Evolutionary conservation across 805 yeast genomes (phyloP), one percentile per base, ranked within the genome.

Genomic region (Lachancea quebecensis): DNA sequence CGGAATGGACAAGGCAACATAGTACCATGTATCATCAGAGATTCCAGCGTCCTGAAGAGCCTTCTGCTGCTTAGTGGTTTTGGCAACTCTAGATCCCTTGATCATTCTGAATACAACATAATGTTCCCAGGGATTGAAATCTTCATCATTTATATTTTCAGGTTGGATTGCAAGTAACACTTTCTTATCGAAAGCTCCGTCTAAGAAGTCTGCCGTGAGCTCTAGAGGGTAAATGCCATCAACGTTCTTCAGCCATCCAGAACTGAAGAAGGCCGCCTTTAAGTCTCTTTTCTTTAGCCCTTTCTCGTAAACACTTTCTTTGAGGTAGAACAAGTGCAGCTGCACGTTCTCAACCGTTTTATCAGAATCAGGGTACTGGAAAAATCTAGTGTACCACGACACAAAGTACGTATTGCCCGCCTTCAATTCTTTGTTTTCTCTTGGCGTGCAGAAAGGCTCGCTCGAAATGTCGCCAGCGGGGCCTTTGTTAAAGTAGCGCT

Each of bases 401-500:
- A 85, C 64, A 57, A 89, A 88, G 55, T 85, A 84, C 0, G 85
- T 77, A 44, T 73, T 66, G 29, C 75, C 95, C 47, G 75, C 62
- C 51, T 75, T 73, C 66, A 85, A 70, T 34, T 68, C 71, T 10
- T 72, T 55, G 47, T 79, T 74, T 55, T 84, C 90, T 30, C 68
- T 70, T 10, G 96, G 96, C 16, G 85, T 76, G 64, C 96, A 88
- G 64, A 87, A 85, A n/a, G 96, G 96, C 42, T 71, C 93, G 34
- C 88, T 76, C 1, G 68, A 55, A 14, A 65, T 60, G 43, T 69
- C 65, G 53, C 79, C 78, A 28, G 79, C 81, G 32, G 70, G 48
- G 8, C 90, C 91, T 58, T 81, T 82, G 53, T 72, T 74, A 56
- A 68, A 72, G 60, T 85, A 88, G 39, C 75, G 66, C 44, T 82